phyloP scores from a whole-genome alignment of 768 basidiomycete species.

The Arthromyces matolae region DNA sequence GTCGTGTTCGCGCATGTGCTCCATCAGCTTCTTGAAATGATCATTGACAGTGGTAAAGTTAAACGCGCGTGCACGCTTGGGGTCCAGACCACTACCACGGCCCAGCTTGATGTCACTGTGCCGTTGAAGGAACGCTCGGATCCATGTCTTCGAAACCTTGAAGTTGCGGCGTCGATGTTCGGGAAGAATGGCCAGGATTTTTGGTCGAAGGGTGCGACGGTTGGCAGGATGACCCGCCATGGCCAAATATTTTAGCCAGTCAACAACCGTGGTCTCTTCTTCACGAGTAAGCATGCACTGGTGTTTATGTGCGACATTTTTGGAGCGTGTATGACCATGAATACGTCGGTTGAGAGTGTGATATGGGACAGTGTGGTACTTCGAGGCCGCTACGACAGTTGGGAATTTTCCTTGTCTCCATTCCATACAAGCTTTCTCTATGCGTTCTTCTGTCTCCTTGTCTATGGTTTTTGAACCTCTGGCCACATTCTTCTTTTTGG shows the following conservation, averaged over 20 bases:
- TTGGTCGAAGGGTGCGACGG: not conserved
- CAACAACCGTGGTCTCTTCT: not conserved
- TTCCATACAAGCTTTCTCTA: not conserved
- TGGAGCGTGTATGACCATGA: not conserved
- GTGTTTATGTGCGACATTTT: not conserved
- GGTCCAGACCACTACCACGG: constrained; percentile 29
- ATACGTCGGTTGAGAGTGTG: not conserved
- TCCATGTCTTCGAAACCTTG: constrained; percentile 11
- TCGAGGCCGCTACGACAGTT: not conserved
- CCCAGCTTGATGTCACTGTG: constrained; percentile 20
- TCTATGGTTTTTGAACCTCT: not conserved
- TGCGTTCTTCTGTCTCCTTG: not conserved
- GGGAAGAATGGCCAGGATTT: not conserved
- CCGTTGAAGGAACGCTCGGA: constrained; percentile 17
- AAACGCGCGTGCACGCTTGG: constrained; percentile 29
- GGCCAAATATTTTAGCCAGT: not conserved
- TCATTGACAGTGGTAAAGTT: constrained; percentile 25
- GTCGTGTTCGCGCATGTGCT: constrained; percentile 16
- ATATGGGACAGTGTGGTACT: not conserved
- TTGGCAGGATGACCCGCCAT: not conserved
- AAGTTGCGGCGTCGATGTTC: not conserved
- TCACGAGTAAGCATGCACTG: not conserved
- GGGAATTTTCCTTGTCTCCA: not conserved
- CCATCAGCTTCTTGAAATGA: constrained; percentile 21
- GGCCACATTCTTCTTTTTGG: no score